phyloP scores from a whole-genome alignment of 2,329 filamentous ascomycete species.

The Fusarium tanahbumbuense region DNA sequence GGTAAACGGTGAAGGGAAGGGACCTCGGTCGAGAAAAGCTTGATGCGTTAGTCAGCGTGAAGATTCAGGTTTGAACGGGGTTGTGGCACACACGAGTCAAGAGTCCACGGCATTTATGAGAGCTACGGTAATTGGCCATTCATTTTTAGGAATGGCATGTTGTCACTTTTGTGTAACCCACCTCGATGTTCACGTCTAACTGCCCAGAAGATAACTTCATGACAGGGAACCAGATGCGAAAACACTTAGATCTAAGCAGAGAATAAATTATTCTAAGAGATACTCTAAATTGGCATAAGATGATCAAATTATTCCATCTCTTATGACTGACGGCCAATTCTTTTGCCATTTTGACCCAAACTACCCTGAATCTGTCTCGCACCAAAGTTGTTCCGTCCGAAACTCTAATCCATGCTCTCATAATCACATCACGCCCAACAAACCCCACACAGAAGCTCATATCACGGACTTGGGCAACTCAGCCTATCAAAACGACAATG shows the following conservation, averaged over 20 bases:
- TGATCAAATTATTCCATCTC: neutral
- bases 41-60: neutral
- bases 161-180: fast-evolving
- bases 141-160: neutral
- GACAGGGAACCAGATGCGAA: no score
- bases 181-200: fast-evolving
- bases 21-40: neutral
- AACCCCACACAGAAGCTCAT: neutral
- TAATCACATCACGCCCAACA: neutral
- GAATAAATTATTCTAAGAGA: no score
- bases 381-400: neutral
- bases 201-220: no score
- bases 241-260: no score
- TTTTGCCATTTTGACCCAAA: fast-evolving
- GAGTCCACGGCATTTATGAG: neutral
- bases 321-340: fast-evolving
- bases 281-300: fast-evolving
- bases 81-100: neutral
- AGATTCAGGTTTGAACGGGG: neutral
- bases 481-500: slow-evolving; percentile 1
- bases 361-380: neutral
- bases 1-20: neutral
- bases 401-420: neutral
- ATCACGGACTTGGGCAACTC: neutral
- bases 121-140: neutral